phyloP scores from a whole-genome alignment of 1,284 basidiomycete genomes.

The Ustilago bromivora region DNA sequence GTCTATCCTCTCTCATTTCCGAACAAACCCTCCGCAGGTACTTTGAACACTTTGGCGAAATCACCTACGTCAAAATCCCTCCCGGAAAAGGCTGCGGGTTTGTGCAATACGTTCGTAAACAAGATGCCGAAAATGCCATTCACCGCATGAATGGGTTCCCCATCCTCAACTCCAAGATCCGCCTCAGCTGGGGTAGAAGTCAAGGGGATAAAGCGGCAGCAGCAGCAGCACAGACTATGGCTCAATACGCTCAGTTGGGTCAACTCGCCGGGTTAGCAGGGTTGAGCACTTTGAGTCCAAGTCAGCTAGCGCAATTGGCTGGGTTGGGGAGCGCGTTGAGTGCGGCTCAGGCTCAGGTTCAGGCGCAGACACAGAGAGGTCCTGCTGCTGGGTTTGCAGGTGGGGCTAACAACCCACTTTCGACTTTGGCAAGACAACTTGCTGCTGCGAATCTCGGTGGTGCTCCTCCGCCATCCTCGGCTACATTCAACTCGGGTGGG shows the following conservation, averaged over 20 bases:
- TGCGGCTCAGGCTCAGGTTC: slow-evolving; percentile 46
- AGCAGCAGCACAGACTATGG: slow-evolving; percentile 61
- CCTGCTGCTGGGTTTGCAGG: slow-evolving; percentile 13
- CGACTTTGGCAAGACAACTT: slow-evolving; percentile 49
- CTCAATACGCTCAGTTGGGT: slow-evolving; percentile 59
- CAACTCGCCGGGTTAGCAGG: slow-evolving; percentile 58
- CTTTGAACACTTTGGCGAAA: slow-evolving; percentile 67
- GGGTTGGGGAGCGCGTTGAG: slow-evolving; percentile 55
- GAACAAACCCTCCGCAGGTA: slow-evolving; percentile 65
- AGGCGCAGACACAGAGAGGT: slow-evolving; percentile 35
- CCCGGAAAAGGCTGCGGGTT: slow-evolving; percentile 95
- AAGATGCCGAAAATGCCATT: slow-evolving; percentile 90
- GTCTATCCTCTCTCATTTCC: slow-evolving; percentile 65
- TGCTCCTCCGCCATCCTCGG: slow-evolving; percentile 1
- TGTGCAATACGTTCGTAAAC: slow-evolving; percentile 90
- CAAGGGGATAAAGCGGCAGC: slow-evolving; percentile 68
- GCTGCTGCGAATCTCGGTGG: slow-evolving; percentile 42
- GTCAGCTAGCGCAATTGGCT: slow-evolving; percentile 57
- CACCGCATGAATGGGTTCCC: slow-evolving; percentile 96
- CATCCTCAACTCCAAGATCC: slow-evolving; percentile 83
- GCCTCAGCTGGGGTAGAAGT: slow-evolving; percentile 87
- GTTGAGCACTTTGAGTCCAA: slow-evolving; percentile 51
- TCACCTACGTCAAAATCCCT: slow-evolving; percentile 83
- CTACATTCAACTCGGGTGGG: slow-evolving; percentile 1
- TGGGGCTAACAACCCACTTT: slow-evolving; percentile 44